These are phyloP conservation scores for Petunia axillaris DNA, from an alignment of 257 asterid species.

Conservation along the genomic window DNA sequence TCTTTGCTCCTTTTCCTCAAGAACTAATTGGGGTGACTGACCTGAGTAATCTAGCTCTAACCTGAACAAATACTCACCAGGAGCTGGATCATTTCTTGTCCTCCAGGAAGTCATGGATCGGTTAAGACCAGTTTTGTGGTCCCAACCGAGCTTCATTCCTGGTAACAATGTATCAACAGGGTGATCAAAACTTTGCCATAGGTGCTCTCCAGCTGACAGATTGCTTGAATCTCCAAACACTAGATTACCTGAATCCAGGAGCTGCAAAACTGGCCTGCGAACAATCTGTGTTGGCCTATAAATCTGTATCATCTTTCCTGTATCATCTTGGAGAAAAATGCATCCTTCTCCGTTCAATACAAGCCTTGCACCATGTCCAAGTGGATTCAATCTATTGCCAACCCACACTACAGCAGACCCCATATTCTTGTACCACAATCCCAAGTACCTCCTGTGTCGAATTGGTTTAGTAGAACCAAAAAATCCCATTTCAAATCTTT, in stretches of 20 bases:
- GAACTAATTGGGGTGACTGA: conserved; percentile 29
- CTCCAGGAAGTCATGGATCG: conserved; percentile 52
- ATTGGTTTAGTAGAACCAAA: not conserved
- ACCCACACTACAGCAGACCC: conserved; percentile 38
- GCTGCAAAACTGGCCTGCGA: conserved; percentile 29
- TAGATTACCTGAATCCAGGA: conserved; percentile 49
- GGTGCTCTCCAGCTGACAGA: conserved; percentile 11
- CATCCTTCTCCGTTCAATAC: conserved; percentile 18
- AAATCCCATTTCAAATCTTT: conserved; percentile 40
- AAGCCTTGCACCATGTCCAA: conserved; percentile 26
- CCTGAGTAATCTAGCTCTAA: conserved; percentile 34
- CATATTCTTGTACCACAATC: conserved; percentile 32
- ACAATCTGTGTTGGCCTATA: conserved; percentile 5
- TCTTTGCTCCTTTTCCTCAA: conserved; percentile 37
- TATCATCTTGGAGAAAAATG: conserved; percentile 25
- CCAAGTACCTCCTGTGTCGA: conserved; percentile 21
- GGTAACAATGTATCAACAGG: conserved; percentile 55
- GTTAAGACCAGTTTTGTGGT: conserved; percentile 23
- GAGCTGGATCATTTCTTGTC: conserved; percentile 36
- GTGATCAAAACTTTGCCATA: conserved; percentile 54
- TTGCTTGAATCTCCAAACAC: conserved; percentile 22
- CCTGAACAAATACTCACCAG: conserved; percentile 42
- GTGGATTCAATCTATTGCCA: conserved; percentile 39
- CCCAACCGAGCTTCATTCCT: conserved; percentile 63
- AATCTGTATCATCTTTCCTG: conserved; percentile 10